phyloP scores from a whole-genome alignment of 495 filamentous ascomycete genomes.

The Sporormia fimetaria region DNA sequence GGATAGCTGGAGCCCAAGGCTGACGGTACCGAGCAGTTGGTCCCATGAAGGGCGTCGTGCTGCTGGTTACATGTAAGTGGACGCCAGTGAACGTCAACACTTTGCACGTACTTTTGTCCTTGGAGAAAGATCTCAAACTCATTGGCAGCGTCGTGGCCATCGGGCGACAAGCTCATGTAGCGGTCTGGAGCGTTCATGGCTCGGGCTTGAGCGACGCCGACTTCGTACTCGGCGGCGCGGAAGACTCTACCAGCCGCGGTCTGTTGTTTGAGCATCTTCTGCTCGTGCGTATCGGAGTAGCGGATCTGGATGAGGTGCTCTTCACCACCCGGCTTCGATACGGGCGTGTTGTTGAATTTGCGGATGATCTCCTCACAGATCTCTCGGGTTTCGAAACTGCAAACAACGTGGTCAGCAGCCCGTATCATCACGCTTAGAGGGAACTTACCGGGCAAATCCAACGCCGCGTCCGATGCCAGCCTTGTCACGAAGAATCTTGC shows the following conservation, averaged over 20 bases:
- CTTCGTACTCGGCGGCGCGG: slow-evolving; percentile 89
- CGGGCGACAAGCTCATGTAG: slow-evolving; percentile 19
- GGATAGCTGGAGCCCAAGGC: slow-evolving; percentile 10
- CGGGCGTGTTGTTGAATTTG: slow-evolving; percentile 62
- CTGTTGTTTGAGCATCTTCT: slow-evolving; percentile 90
- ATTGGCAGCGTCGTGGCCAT: slow-evolving; percentile 18
- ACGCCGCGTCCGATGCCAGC: slow-evolving; percentile 90
- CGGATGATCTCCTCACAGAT: slow-evolving; percentile 76
- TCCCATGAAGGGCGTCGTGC: slow-evolving; percentile 3
- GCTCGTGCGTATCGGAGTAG: slow-evolving; percentile 89
- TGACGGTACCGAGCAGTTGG: slow-evolving; percentile 3
- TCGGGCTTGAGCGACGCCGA: slow-evolving; percentile 38
- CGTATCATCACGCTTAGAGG: neutral
- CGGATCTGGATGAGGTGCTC: slow-evolving; percentile 83
- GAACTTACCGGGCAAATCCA: slow-evolving; percentile 80
- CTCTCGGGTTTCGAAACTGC: slow-evolving; percentile 75
- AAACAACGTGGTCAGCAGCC: too few relatives aligned
- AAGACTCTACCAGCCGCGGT: slow-evolving; percentile 87
- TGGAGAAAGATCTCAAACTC: slow-evolving; percentile 27
- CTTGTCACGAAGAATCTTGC: slow-evolving; percentile 82
- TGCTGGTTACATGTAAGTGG: slow-evolving; percentile 11
- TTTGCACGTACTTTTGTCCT: slow-evolving; percentile 9
- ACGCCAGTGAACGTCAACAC: neutral
- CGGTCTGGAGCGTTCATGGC: slow-evolving; percentile 31
- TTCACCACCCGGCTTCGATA: slow-evolving; percentile 49